Evolutionary conservation across 2,329 filamentous ascomycete species (phyloP), one percentile per base, ranked within the genome.

Genomic region (Grosmannia penicillata): DNA sequence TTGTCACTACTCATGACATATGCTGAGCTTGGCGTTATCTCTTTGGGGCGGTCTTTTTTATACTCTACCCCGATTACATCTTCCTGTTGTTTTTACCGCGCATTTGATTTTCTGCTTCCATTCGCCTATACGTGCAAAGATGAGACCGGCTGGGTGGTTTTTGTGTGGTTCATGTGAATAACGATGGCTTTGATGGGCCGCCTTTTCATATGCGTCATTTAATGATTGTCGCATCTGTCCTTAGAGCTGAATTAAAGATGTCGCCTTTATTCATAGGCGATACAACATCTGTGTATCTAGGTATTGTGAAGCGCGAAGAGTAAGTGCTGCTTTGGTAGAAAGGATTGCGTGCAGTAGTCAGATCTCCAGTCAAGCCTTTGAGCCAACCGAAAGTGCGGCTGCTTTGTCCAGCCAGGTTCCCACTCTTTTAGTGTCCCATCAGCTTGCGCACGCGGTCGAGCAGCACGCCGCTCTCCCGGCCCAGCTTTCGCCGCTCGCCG

Each of bases 381-480:
- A 8, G 24, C 24, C 24, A 25, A 11, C 24, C 24, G 7, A 25
- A 25, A 7, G 24, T 25, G 24, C 24, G 7, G n/a, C 17, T 19
- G 13, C 4, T 35, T 8, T 23, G 8, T 35, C 2, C 24, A 11
- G 24, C 11, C 23, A 10, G 14, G 13, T 28, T 28, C 26, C 15
- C 15, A 4, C 21, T 24, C 10, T 14, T 38, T 34, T 26, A 47
- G 22, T 61, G 53, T 3, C 64, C 68, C 44, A 91, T 71, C 57
- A 93, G 64, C 53, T 67, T 76, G 65, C 79, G 78, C 25, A 89
- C 79, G 59, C 78, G 83, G 51, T 85, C 80, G 40, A 94, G 61
- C 49, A 94, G 50, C 27, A 89, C 67, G 25, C 69, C 70, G 49
- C 85, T 87, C 64, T 93, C 85, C 43, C 83, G 69, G 2, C 86